phyloP scores from a whole-genome alignment of 2,329 filamentous ascomycete genomes.

The Calycina marina region DNA sequence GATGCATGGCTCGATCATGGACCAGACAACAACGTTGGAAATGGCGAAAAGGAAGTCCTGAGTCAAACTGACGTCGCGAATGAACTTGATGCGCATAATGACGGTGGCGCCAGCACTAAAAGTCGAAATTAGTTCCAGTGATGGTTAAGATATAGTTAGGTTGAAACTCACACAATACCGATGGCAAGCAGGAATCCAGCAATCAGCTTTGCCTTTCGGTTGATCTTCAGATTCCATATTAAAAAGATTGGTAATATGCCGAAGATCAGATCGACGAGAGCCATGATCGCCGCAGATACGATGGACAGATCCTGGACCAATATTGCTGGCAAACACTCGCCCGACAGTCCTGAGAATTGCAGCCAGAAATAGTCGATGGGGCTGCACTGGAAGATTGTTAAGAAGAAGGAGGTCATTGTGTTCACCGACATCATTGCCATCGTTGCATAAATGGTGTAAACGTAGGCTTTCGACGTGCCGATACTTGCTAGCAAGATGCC shows the following conservation, averaged over 20 bases:
- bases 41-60: slow-evolving; percentile 9
- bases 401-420: slow-evolving; percentile 6
- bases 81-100: slow-evolving; percentile 9
- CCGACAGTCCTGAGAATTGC: slow-evolving; percentile 5
- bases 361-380: slow-evolving; percentile 8
- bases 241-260: slow-evolving; percentile 8
- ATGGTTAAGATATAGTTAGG: background rate
- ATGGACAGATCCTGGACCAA: slow-evolving; percentile 4
- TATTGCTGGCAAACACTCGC: slow-evolving; percentile 2
- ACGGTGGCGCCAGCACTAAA: slow-evolving; percentile 9
- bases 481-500: slow-evolving; percentile 10
- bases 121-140: background rate
- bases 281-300: slow-evolving; percentile 4
- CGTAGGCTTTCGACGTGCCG: slow-evolving; percentile 1
- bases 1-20: slow-evolving; percentile 11
- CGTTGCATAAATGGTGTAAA: slow-evolving; percentile 4
- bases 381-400: slow-evolving; percentile 8
- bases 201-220: slow-evolving; percentile 7
- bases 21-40: slow-evolving; percentile 11
- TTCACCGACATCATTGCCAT: slow-evolving; percentile 5
- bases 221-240: slow-evolving; percentile 10
- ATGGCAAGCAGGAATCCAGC: slow-evolving; percentile 5
- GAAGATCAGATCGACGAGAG: slow-evolving; percentile 6
- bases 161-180: slow-evolving; percentile 6
- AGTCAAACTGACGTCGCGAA: slow-evolving; percentile 3